These are phyloP conservation scores for Camellia lanceoleosa DNA, from an alignment of 148 eudicot species.

Conservation along the genomic window DNA sequence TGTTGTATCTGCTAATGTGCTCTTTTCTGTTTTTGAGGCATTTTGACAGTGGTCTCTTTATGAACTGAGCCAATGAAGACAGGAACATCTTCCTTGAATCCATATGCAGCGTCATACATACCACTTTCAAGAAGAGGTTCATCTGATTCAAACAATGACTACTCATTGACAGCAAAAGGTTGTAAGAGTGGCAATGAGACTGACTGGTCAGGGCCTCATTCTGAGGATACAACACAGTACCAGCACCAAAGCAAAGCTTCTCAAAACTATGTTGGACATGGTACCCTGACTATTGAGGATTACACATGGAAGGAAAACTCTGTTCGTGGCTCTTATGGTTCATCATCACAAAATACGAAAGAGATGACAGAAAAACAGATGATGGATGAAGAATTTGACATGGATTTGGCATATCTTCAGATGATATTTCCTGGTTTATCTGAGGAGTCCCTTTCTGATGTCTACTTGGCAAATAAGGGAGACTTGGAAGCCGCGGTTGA, in stretches of 20 bases:
- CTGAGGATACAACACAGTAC: constrained; percentile 15
- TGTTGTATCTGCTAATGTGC: neutral
- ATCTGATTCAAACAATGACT: constrained; percentile 29
- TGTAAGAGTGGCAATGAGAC: constrained; percentile 20
- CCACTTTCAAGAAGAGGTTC: constrained; percentile 64
- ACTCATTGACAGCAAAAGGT: constrained; percentile 15
- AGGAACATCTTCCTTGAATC: constrained; percentile 68
- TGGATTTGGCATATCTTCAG: constrained; percentile 81
- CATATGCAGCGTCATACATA: constrained; percentile 62
- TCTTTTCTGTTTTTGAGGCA: neutral
- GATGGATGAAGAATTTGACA: constrained; percentile 59
- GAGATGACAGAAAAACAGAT: constrained; percentile 31
- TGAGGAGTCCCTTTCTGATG: constrained; percentile 67
- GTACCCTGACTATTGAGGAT: constrained; percentile 20
- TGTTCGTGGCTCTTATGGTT: constrained; percentile 30
- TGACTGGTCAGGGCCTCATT: constrained; percentile 19
- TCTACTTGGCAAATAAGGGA: constrained; percentile 59
- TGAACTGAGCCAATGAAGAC: constrained; percentile 45
- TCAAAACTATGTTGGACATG: constrained; percentile 22
- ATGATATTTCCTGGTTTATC: constrained; percentile 79
- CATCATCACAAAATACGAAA: constrained; percentile 33
- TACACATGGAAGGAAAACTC: constrained; percentile 39
- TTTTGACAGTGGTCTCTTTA: constrained; percentile 26
- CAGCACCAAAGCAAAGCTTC: constrained; percentile 24
- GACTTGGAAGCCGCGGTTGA: constrained; percentile 81